A percentile compares a stretch with the other conserved stretches of the same genome.
Evolutionary conservation across 768 basidiomycete genomes (phyloP).

Genomic region (Dendrothele bispora): DNA sequence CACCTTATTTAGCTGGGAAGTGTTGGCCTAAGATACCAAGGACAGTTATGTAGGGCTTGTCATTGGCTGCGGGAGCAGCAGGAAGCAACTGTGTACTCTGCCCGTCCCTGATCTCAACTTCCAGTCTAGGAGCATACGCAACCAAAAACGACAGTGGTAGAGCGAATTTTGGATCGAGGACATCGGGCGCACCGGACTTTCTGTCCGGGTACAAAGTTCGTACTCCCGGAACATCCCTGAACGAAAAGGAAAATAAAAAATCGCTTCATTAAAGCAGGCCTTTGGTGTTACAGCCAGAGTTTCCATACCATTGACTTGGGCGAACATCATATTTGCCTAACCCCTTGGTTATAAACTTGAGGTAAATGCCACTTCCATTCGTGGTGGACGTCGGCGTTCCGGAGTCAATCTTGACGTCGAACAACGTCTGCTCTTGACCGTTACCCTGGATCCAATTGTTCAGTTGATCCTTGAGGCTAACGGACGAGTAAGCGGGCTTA

Average conservation of each 20-base stretch:
- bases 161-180: neutral
- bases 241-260: no score
- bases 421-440: neutral
- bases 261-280: no score
- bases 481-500: neutral
- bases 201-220: no score
- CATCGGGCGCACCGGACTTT: neutral
- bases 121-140: no score
- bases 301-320: neutral
- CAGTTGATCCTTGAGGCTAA: neutral
- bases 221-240: neutral
- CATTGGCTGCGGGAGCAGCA: neutral
- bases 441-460: neutral
- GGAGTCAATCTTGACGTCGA: constrained; percentile 1
- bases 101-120: neutral
- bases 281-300: no score
- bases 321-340: neutral
- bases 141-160: neutral
- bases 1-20: neutral
- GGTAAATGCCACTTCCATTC: neutral
- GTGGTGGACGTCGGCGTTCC: neutral
- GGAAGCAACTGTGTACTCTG: neutral
- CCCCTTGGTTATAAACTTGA: neutral
- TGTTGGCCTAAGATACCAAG: neutral
- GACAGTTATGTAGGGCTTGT: neutral